Percentiles rank a stretch among this genome's conserved stretches.
These are phyloP conservation scores for grape (Vitis vinifera) DNA, from an alignment of 164 flowering plant species.

Conservation along the genomic window DNA sequence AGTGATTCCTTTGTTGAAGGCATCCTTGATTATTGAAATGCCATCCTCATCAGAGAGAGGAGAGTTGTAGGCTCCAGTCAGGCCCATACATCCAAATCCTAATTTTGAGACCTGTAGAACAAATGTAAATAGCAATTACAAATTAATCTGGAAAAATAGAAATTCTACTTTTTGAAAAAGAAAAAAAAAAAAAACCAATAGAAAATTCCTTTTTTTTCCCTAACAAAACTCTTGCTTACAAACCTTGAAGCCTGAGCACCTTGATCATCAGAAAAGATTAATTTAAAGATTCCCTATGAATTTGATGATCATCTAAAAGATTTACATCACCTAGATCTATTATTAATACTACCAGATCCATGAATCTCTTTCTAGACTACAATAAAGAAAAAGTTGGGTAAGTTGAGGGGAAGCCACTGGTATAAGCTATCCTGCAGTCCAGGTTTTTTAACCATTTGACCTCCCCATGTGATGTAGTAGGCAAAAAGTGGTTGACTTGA, in stretches of 20 bases:
- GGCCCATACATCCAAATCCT: constrained; percentile 67
- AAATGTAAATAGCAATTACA: too few species aligned
- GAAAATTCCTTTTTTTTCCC: not conserved
- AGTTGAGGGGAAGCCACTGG: too few species aligned
- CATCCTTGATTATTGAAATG: constrained; percentile 45
- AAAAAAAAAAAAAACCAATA: not conserved
- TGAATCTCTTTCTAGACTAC: too few species aligned
- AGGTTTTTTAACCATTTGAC: too few species aligned
- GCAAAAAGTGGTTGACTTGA: too few species aligned
- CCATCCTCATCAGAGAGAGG: constrained; percentile 56
- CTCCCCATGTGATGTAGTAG: too few species aligned
- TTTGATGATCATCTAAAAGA: too few species aligned
- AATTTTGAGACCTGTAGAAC: constrained; percentile 53
- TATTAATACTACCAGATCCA: too few species aligned
- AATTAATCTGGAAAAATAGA: not conserved
- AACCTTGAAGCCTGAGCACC: not conserved
- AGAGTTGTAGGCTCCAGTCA: constrained; percentile 46
- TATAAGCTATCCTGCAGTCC: too few species aligned
- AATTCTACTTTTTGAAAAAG: not conserved
- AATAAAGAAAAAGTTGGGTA: too few species aligned
- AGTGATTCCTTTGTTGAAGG: constrained; percentile 55
- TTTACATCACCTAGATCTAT: too few species aligned
- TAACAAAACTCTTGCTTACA: not conserved
- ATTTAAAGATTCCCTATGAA: too few species aligned
- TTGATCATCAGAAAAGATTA: not conserved